These are phyloP conservation scores for Asterella californica DNA, from an alignment of 225 moss, liverwort and hornwort species.

Conservation along the genomic window DNA sequence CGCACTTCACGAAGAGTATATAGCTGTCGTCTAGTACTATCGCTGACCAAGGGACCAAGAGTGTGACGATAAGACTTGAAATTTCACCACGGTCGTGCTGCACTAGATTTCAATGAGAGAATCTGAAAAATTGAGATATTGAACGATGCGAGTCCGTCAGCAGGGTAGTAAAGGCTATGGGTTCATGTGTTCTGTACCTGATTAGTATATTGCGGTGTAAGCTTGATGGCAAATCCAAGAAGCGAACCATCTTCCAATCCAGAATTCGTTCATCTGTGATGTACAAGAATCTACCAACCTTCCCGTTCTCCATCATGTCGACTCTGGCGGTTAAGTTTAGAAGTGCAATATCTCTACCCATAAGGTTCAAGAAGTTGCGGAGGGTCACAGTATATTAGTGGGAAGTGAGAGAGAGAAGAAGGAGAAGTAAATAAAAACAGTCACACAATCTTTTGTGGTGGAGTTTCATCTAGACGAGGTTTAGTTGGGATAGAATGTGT, in stretches of 20 bases:
- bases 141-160: not conserved
- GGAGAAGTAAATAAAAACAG: no score
- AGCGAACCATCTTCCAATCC: constrained; percentile 42
- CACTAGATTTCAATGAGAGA: not conserved
- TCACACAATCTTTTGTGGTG: no score
- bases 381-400: no score
- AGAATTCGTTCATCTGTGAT: constrained; percentile 25
- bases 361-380: no score
- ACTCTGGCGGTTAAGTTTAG: constrained; percentile 29
- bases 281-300: constrained; percentile 46
- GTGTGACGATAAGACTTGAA: constrained; percentile 28
- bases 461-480: no score
- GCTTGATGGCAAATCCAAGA: constrained; percentile 40
- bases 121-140: no score
- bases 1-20: constrained; percentile 26
- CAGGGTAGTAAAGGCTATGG: not conserved
- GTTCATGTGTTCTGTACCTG: constrained; percentile 16
- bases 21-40: constrained; percentile 38
- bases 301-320: constrained; percentile 46
- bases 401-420: no score
- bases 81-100: constrained; percentile 22
- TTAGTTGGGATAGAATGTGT: no score
- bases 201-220: constrained; percentile 22
- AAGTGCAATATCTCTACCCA: no score
- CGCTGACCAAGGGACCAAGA: constrained; percentile 33